Evolutionary conservation across 306 rosid genomes (phyloP).

Genomic region (Notholithocarpus densiflorus): DNA sequence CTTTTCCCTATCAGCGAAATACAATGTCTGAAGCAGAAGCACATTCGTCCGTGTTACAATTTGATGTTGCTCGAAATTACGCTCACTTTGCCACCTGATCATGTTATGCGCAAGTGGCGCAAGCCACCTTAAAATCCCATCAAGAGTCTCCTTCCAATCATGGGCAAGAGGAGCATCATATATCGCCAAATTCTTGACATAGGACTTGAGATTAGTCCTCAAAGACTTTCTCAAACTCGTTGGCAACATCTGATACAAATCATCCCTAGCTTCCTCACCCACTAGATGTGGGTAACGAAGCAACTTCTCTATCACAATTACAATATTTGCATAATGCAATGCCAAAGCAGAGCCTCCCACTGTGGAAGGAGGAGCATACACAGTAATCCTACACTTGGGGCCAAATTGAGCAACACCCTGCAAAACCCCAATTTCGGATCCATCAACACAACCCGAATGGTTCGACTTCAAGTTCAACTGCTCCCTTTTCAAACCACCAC

Average conservation of each 20-base stretch:
- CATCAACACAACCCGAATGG: slow-evolving; percentile 36
- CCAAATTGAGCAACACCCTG: slow-evolving; percentile 46
- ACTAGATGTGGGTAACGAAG: slow-evolving; percentile 87
- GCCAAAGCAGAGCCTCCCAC: slow-evolving; percentile 92
- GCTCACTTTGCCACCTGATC: slow-evolving; percentile 98
- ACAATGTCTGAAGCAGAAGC: slow-evolving; percentile 79
- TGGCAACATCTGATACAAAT: slow-evolving; percentile 89
- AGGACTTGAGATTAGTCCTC: slow-evolving; percentile 71
- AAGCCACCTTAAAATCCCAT: slow-evolving; percentile 73
- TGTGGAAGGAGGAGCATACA: slow-evolving; percentile 74
- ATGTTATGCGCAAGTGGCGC: slow-evolving; percentile 83
- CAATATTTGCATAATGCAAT: slow-evolving; percentile 90
- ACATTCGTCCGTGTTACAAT: slow-evolving; percentile 64
- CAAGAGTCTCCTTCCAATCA: slow-evolving; percentile 87
- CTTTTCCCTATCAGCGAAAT: slow-evolving; percentile 76
- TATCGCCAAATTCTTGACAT: slow-evolving; percentile 74
- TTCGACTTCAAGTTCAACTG: slow-evolving; percentile 1
- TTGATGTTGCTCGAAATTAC: slow-evolving; percentile 85
- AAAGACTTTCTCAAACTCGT: slow-evolving; percentile 71
- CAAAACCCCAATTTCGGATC: slow-evolving; percentile 37
- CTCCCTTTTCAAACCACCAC: slow-evolving; percentile 44
- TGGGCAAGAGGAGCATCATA: slow-evolving; percentile 98
- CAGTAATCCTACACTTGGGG: slow-evolving; percentile 51
- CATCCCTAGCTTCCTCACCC: slow-evolving; percentile 89
- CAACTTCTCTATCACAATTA: slow-evolving; percentile 79